Base-by-base conservation (phyloP, 345 rosid genomes). In the Salix arbutifolia region DNA sequence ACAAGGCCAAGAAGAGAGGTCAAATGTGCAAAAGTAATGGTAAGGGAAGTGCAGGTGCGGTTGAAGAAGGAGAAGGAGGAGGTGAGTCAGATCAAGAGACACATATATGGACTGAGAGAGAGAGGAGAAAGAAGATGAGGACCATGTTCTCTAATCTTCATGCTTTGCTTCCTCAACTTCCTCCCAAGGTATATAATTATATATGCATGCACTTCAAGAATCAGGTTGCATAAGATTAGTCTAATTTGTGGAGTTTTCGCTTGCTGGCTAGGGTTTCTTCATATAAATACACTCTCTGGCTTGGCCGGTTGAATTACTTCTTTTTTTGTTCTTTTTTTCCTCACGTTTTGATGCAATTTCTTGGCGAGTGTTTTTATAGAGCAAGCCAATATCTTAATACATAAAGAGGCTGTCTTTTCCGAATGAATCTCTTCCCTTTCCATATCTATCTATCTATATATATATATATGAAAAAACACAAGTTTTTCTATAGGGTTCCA, bases 101-200 rank as follows among this genome's bases (percentile, higher is more conserved):
- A 28, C 98, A 93, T 81, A 89, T 91, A 33, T 86, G 87, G 91
- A 90, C 94, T 0, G 98, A 93, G 44, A 86, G 97, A 83, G 94
- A 93, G 38, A 84, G 97, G 76, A 91, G 98, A 64, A 93, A 90
- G 78, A 93, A 86, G 85, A 91, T 89, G 97, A 90, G 90, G 67
- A 83, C 84, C 81, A 88, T 90, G 98, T 93, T 93, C 73, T 0
- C 84, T 70, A 83, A 76, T 69, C 91, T 93, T 72, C 93, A 91
- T 74, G 87, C 84, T 69, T 87, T 91, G 88, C 92, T 93, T 82
- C 98, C 97, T 30, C 88, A 86, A 38, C 90, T 93, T 64, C 89
- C 97, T 80, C 84, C 90, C 9, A 89, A 93, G 98, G 97, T 91
- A 80, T 26, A n/a, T 23, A 69, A 46, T 10, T 4, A 79, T 26